Conservation (phyloP, 805 yeast genomes). For the Candida koratica region DNA sequence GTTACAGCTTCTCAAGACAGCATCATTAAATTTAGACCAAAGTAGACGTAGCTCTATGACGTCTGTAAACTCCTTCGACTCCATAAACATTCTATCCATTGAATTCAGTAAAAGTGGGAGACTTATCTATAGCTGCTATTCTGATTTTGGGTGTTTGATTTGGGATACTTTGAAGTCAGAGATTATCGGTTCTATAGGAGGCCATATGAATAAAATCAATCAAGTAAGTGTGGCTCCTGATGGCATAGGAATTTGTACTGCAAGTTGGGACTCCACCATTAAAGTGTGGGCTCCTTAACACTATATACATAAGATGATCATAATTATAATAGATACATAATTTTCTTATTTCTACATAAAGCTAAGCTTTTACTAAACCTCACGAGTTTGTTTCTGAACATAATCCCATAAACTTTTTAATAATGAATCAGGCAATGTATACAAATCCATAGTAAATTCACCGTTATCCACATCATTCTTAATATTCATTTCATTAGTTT, state of each 20-base stretch:
- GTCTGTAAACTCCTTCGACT: conserved; percentile 10
- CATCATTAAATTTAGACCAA: conserved; percentile 1
- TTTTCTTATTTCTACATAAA: conserved; percentile 1
- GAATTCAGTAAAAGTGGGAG: conserved; percentile 76
- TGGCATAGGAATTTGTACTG: conserved; percentile 73
- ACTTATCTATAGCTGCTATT: conserved; percentile 67
- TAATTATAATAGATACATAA: conserved; percentile 5
- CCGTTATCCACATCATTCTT: conserved; percentile 96
- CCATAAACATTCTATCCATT: conserved; percentile 58
- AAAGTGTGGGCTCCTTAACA: conserved; percentile 51
- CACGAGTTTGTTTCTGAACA: conserved; percentile 64
- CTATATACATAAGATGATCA: too few relatives aligned
- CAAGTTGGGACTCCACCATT: conserved; percentile 76
- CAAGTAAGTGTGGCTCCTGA: conserved; percentile 66
- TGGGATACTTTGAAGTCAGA: conserved; percentile 74
- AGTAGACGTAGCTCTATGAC: conserved; percentile 7
- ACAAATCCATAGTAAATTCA: conserved; percentile 94
- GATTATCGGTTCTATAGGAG: conserved; percentile 58
- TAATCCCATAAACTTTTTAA: conserved; percentile 93
- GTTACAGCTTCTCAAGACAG: conserved; percentile 6
- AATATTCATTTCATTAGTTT: conserved; percentile 91
- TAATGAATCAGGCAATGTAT: conserved; percentile 85
- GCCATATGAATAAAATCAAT: conserved; percentile 56
- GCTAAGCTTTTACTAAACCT: conserved; percentile 14
- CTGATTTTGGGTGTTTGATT: conserved; percentile 67